These are phyloP conservation scores for Populus pruinosa DNA, from an alignment of 345 rosid species.

Conservation along the genomic window DNA sequence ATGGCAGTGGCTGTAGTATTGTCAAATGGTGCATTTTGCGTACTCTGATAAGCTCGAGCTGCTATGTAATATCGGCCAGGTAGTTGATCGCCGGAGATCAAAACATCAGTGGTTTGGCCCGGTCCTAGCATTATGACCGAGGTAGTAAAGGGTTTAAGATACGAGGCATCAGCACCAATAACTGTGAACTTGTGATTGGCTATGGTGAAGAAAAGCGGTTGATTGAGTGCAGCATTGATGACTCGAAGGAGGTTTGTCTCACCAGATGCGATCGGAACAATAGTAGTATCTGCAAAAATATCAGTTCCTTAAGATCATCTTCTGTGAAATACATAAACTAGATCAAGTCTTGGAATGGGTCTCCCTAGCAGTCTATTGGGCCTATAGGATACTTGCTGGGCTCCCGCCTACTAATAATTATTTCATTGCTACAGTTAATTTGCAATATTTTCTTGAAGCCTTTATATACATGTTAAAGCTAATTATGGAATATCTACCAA, in stretches of 20 bases:
- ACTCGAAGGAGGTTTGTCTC: conserved; percentile 80
- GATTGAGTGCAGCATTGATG: conserved; percentile 83
- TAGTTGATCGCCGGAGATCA: conserved; percentile 61
- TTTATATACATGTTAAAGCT: too few species aligned
- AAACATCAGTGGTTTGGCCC: conserved; percentile 89
- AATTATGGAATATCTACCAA: neutral
- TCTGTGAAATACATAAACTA: too few species aligned
- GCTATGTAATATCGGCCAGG: conserved; percentile 80
- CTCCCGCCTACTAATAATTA: neutral
- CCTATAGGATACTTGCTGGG: neutral
- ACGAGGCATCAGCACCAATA: conserved; percentile 88
- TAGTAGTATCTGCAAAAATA: conserved; percentile 53
- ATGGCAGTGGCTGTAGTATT: conserved; percentile 91
- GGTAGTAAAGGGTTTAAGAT: conserved; percentile 71
- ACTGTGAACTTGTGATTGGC: conserved; percentile 86
- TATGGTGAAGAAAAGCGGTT: conserved; percentile 68
- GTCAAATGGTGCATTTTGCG: conserved; percentile 67
- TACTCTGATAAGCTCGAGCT: conserved; percentile 73
- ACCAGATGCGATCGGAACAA: conserved; percentile 63
- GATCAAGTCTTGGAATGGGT: neutral
- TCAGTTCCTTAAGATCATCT: neutral
- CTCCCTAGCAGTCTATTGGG: neutral
- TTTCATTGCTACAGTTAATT: neutral
- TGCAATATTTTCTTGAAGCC: neutral
- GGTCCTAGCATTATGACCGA: conserved; percentile 83